phyloP scores from a whole-genome alignment of 2,329 filamentous ascomycete species.

The Alternaria panax region DNA sequence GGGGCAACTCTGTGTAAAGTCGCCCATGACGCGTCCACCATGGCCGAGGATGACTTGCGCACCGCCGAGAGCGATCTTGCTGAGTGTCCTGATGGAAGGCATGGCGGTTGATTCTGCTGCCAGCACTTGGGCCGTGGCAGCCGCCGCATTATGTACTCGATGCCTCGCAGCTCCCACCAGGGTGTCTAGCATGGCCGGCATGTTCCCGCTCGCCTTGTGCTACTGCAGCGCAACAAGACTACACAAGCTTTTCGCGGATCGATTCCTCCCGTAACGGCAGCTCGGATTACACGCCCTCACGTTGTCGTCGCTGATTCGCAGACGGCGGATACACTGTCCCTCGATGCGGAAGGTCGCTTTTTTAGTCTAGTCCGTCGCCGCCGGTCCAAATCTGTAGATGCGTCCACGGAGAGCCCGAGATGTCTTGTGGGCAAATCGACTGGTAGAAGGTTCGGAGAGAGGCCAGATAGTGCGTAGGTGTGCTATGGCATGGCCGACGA shows the following conservation, averaged over 20 bases:
- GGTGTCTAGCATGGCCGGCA: slow-evolving; percentile 36
- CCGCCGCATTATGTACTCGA: slow-evolving; percentile 39
- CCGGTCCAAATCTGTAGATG: slow-evolving; percentile 4
- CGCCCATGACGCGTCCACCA: slow-evolving; percentile 36
- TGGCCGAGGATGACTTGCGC: slow-evolving; percentile 44
- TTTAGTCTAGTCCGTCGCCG: slow-evolving; percentile 15
- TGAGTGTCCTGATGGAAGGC: slow-evolving; percentile 47
- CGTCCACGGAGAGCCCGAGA: slow-evolving; percentile 6
- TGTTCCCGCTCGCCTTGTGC: slow-evolving; percentile 14
- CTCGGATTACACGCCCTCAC: slow-evolving; percentile 29
- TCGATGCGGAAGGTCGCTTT: slow-evolving; percentile 32
- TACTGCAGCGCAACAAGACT: slow-evolving; percentile 18
- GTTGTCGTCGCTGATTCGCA: slow-evolving; percentile 32
- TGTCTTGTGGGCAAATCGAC: slow-evolving; percentile 14
- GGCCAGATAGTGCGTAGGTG: neutral
- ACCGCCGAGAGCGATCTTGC: slow-evolving; percentile 48
- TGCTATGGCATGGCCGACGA: slow-evolving; percentile 7
- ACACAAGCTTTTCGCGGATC: slow-evolving; percentile 41
- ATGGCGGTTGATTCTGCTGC: slow-evolving; percentile 39
- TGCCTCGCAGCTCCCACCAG: slow-evolving; percentile 25
- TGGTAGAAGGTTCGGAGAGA: slow-evolving; percentile 10
- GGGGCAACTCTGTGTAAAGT: slow-evolving; percentile 35
- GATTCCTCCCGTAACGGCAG: slow-evolving; percentile 34
- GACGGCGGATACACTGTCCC: slow-evolving; percentile 10
- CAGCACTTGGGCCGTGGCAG: slow-evolving; percentile 14